These are phyloP conservation scores for Mortierella hygrophila DNA, from an alignment of 192 early-diverging fungal species.

Conservation along the genomic window DNA sequence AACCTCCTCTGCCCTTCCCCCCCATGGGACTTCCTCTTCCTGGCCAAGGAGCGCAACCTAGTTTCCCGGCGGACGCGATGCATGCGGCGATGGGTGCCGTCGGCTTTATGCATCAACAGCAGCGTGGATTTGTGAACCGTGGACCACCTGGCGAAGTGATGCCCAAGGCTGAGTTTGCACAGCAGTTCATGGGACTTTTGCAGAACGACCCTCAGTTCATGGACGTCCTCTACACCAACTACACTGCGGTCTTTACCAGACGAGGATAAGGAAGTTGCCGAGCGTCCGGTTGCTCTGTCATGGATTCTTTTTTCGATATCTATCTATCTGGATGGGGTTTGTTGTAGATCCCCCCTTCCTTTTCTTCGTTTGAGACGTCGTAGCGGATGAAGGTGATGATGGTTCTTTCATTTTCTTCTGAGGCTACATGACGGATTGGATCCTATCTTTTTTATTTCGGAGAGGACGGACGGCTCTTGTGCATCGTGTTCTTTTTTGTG, in stretches of 20 bases:
- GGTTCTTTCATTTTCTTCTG: background rate
- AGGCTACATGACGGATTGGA: background rate
- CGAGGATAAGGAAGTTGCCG: conserved; percentile 11
- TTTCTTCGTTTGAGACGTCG: background rate
- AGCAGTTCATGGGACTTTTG: conserved; percentile 59
- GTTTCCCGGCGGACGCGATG: conserved; percentile 53
- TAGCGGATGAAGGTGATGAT: background rate
- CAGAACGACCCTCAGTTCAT: conserved; percentile 62
- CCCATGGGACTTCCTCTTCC: conserved; percentile 4
- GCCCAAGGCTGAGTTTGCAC: conserved; percentile 65
- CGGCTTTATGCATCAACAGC: conserved; percentile 50
- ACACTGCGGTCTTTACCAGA: conserved; percentile 43
- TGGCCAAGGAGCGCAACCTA: background rate
- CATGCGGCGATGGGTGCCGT: conserved; percentile 55
- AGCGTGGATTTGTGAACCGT: conserved; percentile 34
- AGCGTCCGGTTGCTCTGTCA: background rate
- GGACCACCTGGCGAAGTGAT: conserved; percentile 28
- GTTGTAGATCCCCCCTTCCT: background rate
- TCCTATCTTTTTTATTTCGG: background rate
- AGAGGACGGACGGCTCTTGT: background rate
- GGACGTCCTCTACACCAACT: conserved; percentile 61
- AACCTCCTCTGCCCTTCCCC: conserved; percentile 28
- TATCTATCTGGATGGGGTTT: background rate
- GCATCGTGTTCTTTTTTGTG: background rate
- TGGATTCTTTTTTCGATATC: background rate